Base-by-base conservation (phyloP, 352 stramenopile genomes). In the Phytophthora foliorum region DNA sequence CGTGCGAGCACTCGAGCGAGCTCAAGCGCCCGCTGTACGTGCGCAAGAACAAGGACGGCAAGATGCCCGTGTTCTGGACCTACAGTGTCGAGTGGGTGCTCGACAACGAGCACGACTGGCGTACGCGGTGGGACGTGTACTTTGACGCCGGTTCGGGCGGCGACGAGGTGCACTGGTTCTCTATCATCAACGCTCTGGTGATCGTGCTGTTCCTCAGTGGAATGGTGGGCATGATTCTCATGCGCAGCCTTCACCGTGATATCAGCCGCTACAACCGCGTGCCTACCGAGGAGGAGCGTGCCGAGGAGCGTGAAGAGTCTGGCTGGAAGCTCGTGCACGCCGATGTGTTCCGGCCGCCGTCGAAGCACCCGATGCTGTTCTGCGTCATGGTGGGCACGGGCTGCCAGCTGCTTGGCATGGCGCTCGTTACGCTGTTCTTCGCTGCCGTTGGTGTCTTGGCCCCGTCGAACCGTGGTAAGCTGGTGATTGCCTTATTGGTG, bases 241-340 rank as follows among this genome's bases (percentile, higher is more conserved):
- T 99, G 61, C 94, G 98, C 52, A 99, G 97, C 34, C 84, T 99
- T 39, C 97, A 98, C 78, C 97, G 97, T 42, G 98, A 99, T 86
- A 99, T 99, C 67, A 94, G 79, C 46, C 87, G 95, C 41, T 99
- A 99, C 91, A 99, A 99, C 80, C 92, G 94, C 51, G 80, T 98
- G 19, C 89, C 91, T 14, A 98, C 92, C 0, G 94, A 98, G 38
- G 97, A 99, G 89, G 97, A 99, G 66, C 94, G 96, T 36, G 97
- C 97, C 14, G 98, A 99, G 72, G 97, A 99, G 62, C 93, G 96
- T 5, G 97, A 99, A 72, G 97, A 99, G 57, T 97, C 85, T 7
- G 98, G 98, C 42, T 99, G 98, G 98, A 99, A 99, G 80, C 90
- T 99, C 19, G 95, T 99, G 31, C 98, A 99, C 75, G 98, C 98